Conservation (phyloP, 441 rosid species). For the Metrosideros polymorpha region DNA sequence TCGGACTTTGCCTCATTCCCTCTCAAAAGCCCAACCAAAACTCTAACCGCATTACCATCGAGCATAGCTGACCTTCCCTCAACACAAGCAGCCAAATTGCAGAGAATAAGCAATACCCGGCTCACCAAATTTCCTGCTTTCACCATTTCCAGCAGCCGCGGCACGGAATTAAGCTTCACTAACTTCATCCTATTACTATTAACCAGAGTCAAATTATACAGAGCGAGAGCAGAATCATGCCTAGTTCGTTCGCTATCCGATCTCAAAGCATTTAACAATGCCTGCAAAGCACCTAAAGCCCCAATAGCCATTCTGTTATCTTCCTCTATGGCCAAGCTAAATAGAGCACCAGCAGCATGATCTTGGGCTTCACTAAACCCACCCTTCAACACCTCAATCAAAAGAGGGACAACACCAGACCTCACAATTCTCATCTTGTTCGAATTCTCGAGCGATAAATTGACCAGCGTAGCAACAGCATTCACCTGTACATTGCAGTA, state of each 20-base stretch:
- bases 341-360: conserved; percentile 13
- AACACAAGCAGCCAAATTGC: conserved; percentile 8
- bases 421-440: conserved; percentile 9
- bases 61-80: conserved; percentile 5
- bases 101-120: conserved; percentile 6
- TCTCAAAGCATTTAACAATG: conserved; percentile 5
- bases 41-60: background rate
- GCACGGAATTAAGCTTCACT: conserved; percentile 3
- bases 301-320: conserved; percentile 15
- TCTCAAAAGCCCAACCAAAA: conserved; percentile 2
- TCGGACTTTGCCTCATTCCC: conserved; percentile 16
- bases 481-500: conserved; percentile 7
- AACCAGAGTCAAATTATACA: conserved; percentile 10
- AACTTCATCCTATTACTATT: conserved; percentile 2
- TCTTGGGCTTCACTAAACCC: conserved; percentile 3
- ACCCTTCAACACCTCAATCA: conserved; percentile 5
- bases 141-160: conserved; percentile 6
- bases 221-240: conserved; percentile 6
- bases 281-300: conserved; percentile 12
- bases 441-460: conserved; percentile 7
- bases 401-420: conserved; percentile 1
- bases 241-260: conserved; percentile 1
- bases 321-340: conserved; percentile 11
- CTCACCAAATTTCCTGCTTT: background rate
- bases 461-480: conserved; percentile 9